Evolutionary conservation across 441 rosid species (phyloP).

Genomic region (Arabidopsis lyrata): DNA sequence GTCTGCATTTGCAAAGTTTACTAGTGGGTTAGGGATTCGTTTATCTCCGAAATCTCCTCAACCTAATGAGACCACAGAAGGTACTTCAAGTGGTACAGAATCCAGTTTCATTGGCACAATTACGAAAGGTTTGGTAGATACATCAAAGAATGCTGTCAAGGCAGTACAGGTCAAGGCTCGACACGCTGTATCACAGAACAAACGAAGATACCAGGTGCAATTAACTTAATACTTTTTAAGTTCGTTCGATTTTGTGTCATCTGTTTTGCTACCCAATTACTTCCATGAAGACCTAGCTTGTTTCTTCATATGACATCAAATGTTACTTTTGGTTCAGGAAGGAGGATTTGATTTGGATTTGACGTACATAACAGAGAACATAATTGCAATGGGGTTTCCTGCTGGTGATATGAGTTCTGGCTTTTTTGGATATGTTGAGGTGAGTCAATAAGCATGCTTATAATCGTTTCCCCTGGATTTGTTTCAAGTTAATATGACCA

Average conservation of each 20-base stretch:
- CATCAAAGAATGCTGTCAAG: conserved; percentile 95
- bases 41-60: conserved; percentile 77
- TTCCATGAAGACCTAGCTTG: conserved; percentile 21
- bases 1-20: conserved; percentile 82
- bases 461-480: conserved; percentile 1
- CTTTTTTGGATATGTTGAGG: conserved; percentile 82
- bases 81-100: conserved; percentile 58
- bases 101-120: conserved; percentile 82
- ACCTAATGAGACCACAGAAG: conserved; percentile 57
- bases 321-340: conserved; percentile 60
- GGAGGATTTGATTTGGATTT: conserved; percentile 89
- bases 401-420: conserved; percentile 94
- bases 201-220: conserved; percentile 91
- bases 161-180: conserved; percentile 99
- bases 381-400: conserved; percentile 93
- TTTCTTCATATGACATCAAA: neutral
- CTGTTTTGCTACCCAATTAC: neutral
- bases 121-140: conserved; percentile 89
- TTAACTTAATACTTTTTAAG: neutral
- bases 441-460: conserved; percentile 38
- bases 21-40: conserved; percentile 83
- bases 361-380: conserved; percentile 82
- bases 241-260: neutral
- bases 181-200: conserved; percentile 97
- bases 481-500: neutral